Evolutionary conservation across 176 grass and related monocot genomes (phyloP).

Genomic region (Aegilops bicornis): DNA sequence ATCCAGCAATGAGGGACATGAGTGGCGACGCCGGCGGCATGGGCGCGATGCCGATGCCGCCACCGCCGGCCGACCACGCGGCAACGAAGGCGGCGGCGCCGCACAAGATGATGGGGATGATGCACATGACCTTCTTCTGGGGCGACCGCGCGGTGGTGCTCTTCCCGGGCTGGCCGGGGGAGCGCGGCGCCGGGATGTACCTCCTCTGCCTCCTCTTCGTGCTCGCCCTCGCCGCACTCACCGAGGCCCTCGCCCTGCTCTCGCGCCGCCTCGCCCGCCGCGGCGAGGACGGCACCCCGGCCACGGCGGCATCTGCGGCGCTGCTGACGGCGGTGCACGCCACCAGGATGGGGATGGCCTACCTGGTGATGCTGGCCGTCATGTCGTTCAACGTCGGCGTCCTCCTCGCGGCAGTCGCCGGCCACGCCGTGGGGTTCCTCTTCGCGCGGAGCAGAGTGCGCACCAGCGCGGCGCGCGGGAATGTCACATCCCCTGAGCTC

Average conservation of each 20-base stretch:
- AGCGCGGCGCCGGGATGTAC: slow-evolving; percentile 55
- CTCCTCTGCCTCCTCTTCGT: slow-evolving; percentile 65
- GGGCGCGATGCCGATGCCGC: slow-evolving; percentile 37
- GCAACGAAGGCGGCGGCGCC: not conserved
- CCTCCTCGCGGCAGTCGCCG: slow-evolving; percentile 49
- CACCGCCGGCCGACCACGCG: slow-evolving; percentile 25
- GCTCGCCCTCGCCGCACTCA: slow-evolving; percentile 48
- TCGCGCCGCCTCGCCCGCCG: slow-evolving; percentile 46
- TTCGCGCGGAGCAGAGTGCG: slow-evolving; percentile 57
- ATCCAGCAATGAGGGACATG: slow-evolving; percentile 23
- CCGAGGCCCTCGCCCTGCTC: slow-evolving; percentile 52
- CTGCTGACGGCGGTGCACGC: slow-evolving; percentile 36
- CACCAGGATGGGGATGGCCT: slow-evolving; percentile 43
- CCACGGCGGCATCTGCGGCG: not conserved
- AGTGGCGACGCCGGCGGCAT: slow-evolving; percentile 32
- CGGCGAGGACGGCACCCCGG: not conserved
- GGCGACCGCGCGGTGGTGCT: slow-evolving; percentile 49
- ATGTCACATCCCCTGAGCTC: not conserved
- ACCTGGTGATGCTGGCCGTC: slow-evolving; percentile 67
- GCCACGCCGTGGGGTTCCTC: slow-evolving; percentile 68
- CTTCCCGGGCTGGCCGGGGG: slow-evolving; percentile 66
- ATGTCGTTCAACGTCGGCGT: slow-evolving; percentile 81
- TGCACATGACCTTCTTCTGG: slow-evolving; percentile 79
- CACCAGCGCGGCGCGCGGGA: not conserved
- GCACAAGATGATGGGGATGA: slow-evolving; percentile 25